phyloP scores from a whole-genome alignment of 2,329 filamentous ascomycete species.

The Dendrostoma leiphaemia region DNA sequence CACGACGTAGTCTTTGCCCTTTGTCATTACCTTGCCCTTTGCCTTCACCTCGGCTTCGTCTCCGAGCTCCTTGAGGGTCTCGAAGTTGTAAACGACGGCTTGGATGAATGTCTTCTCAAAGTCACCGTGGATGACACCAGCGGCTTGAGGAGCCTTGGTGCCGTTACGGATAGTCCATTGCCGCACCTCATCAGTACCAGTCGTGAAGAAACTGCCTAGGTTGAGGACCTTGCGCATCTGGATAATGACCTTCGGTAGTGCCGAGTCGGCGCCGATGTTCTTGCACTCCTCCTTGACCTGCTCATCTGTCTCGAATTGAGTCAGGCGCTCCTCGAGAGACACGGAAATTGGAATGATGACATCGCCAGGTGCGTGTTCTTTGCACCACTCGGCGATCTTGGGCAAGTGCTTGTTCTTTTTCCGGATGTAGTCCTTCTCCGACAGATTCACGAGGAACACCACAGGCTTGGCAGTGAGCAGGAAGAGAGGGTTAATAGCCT shows the following conservation, averaged over 20 bases:
- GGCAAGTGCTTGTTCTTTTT: slow-evolving; percentile 99
- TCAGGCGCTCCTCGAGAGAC: slow-evolving; percentile 87
- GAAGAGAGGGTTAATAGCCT: slow-evolving; percentile 95
- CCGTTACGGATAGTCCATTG: slow-evolving; percentile 98
- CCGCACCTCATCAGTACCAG: slow-evolving; percentile 89
- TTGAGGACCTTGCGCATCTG: slow-evolving; percentile 92
- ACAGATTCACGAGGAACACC: slow-evolving; percentile 95
- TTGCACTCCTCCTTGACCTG: slow-evolving; percentile 85
- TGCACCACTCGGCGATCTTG: slow-evolving; percentile 93
- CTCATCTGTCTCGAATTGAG: slow-evolving; percentile 73
- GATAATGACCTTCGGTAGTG: slow-evolving; percentile 84
- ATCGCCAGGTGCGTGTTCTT: slow-evolving; percentile 82
- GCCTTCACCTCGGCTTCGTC: slow-evolving; percentile 87
- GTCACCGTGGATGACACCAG: slow-evolving; percentile 87
- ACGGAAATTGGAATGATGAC: slow-evolving; percentile 93
- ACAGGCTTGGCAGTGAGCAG: slow-evolving; percentile 95
- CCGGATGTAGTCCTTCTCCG: slow-evolving; percentile 93
- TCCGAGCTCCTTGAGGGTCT: slow-evolving; percentile 75
- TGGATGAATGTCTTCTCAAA: slow-evolving; percentile 99
- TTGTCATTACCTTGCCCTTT: slow-evolving; percentile 96
- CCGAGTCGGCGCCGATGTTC: slow-evolving; percentile 80
- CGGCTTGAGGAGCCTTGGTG: slow-evolving; percentile 95
- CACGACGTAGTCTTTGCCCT: slow-evolving; percentile 77
- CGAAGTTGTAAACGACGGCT: slow-evolving; percentile 89
- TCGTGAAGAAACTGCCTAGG: slow-evolving; percentile 95